Evolutionary conservation across 257 asterid genomes (phyloP).

Genomic region (Scutellaria baicalensis): DNA sequence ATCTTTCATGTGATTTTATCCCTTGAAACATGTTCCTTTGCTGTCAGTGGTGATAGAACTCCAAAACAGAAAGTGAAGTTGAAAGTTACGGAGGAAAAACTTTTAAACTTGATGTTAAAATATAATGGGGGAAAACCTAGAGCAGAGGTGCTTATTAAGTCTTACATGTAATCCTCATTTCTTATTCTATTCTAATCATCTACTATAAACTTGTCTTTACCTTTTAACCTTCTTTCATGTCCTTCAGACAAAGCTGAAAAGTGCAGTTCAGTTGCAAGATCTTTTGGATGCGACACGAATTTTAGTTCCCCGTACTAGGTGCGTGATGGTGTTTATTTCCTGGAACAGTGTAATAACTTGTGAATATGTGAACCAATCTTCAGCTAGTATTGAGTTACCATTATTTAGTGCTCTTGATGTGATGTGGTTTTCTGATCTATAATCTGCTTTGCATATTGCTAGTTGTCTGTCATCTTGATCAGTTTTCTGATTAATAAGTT

Average conservation of each 20-base stretch:
- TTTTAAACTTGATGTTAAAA: constrained; percentile 88
- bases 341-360: background rate
- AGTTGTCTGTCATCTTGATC: too few species aligned
- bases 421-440: too few species aligned
- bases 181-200: background rate
- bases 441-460: too few species aligned
- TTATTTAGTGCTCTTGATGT: too few species aligned
- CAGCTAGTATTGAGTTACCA: background rate
- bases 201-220: background rate
- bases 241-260: constrained; percentile 88
- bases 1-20: background rate
- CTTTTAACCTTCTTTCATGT: constrained; percentile 14
- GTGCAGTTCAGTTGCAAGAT: constrained; percentile 95
- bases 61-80: constrained; percentile 98
- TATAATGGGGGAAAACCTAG: constrained; percentile 92
- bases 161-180: constrained; percentile 10
- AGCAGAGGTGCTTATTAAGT: constrained; percentile 60
- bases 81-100: constrained; percentile 93
- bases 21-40: constrained; percentile 15
- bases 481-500: too few species aligned
- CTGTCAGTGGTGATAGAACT: constrained; percentile 95
- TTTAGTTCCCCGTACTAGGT: constrained; percentile 88
- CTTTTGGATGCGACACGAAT: constrained; percentile 93
- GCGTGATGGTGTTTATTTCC: background rate
- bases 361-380: background rate